These are phyloP conservation scores for Extremus antarcticus DNA, from an alignment of 495 filamentous ascomycete genomes.

Conservation along the genomic window DNA sequence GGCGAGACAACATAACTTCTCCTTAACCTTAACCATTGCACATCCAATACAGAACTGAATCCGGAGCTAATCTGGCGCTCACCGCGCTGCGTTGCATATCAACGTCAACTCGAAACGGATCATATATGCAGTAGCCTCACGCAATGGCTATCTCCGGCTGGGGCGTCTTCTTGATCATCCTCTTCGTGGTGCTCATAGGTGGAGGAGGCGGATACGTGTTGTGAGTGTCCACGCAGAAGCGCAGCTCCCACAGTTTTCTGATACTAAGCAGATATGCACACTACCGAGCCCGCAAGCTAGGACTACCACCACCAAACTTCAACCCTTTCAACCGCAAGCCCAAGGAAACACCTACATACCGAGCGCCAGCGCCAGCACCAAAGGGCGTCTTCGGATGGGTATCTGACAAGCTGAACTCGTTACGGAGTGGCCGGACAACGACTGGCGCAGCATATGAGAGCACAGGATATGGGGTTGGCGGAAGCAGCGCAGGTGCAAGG, in stretches of 20 bases:
- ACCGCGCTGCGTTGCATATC: neutral
- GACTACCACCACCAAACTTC: conserved; percentile 51
- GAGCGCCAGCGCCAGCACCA: conserved; percentile 40
- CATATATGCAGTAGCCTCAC: neutral
- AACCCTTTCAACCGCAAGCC: conserved; percentile 52
- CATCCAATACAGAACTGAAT: no score
- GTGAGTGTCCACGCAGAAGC: conserved; percentile 4
- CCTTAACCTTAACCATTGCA: no score
- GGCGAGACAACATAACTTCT: no score
- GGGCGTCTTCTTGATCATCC: conserved; percentile 35
- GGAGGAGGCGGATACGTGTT: conserved; percentile 28
- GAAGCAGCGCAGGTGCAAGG: conserved; percentile 4
- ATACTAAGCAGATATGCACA: conserved; percentile 34
- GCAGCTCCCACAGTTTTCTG: neutral
- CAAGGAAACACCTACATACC: conserved; percentile 29
- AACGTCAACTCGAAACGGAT: neutral
- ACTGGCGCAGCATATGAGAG: conserved; percentile 57
- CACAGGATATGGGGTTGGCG: conserved; percentile 22
- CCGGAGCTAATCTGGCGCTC: no score
- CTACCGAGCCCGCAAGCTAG: conserved; percentile 49
- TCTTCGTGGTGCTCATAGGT: conserved; percentile 42
- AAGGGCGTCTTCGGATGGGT: conserved; percentile 52
- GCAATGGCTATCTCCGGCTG: conserved; percentile 20
- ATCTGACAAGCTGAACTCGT: conserved; percentile 37
- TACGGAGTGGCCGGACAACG: conserved; percentile 44